Conservation (phyloP, 2,329 filamentous ascomycete species). For the Aspergillus costaricaensis region DNA sequence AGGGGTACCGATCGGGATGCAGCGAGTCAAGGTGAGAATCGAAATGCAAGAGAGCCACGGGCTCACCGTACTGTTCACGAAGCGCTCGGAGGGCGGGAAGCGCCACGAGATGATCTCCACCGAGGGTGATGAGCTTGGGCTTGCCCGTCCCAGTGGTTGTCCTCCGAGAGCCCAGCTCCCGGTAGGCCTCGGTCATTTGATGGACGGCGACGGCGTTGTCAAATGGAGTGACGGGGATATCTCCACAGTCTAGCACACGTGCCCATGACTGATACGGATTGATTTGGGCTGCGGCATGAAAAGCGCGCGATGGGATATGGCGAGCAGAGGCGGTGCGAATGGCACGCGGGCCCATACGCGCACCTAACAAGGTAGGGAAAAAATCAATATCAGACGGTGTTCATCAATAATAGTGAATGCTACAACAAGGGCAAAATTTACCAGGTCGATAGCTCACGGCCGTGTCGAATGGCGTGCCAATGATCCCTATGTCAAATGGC, state of each 20-base stretch:
- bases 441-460: not conserved
- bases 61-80: too few relatives aligned
- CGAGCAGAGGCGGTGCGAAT: not conserved
- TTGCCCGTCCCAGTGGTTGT: too few relatives aligned
- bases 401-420: too few relatives aligned
- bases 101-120: too few relatives aligned
- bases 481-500: not conserved
- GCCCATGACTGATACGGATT: not conserved
- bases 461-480: not conserved
- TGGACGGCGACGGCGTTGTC: not conserved
- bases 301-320: not conserved
- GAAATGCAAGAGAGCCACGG: too few relatives aligned
- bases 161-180: too few relatives aligned
- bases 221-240: not conserved
- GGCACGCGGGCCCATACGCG: not conserved
- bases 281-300: not conserved
- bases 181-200: too few relatives aligned
- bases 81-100: too few relatives aligned
- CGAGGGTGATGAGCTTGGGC: too few relatives aligned
- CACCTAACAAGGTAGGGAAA: not conserved
- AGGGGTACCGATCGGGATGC: too few relatives aligned
- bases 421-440: not conserved
- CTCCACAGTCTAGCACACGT: not conserved
- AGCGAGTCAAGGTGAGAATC: too few relatives aligned
- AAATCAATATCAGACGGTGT: not conserved